Percentiles rank a stretch among this genome's conserved stretches.
Evolutionary conservation across 305 asterid species (phyloP).

Genomic region (Fraxinus albicans): DNA sequence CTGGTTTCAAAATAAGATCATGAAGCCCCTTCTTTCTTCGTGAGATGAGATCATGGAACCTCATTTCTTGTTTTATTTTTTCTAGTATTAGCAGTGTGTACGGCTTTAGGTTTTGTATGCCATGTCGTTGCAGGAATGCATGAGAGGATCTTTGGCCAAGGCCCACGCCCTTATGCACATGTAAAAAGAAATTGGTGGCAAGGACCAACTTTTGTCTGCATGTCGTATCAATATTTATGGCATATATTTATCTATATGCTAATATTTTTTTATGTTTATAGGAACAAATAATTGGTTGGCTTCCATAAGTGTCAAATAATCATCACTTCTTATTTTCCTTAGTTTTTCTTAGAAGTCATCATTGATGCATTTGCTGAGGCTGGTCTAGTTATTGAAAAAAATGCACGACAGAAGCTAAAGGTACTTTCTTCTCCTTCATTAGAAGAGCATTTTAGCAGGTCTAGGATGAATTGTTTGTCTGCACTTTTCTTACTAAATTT

Average conservation of each 20-base stretch:
- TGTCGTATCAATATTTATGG: conserved; percentile 66
- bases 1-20: background rate
- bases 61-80: background rate
- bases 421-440: conserved; percentile 31
- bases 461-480: background rate
- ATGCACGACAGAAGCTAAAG: conserved; percentile 62
- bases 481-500: background rate
- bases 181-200: conserved; percentile 75
- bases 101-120: background rate
- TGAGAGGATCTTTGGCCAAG: conserved; percentile 70
- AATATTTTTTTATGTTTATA: conserved; percentile 4
- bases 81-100: background rate
- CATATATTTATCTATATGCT: conserved; percentile 11
- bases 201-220: conserved; percentile 73
- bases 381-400: conserved; percentile 75
- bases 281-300: conserved; percentile 5
- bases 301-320: background rate
- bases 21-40: background rate
- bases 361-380: conserved; percentile 78
- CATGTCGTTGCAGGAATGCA: conserved; percentile 56
- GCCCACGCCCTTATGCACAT: conserved; percentile 79
- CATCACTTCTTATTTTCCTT: conserved; percentile 37
- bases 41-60: conserved; percentile 9
- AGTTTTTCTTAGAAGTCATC: conserved; percentile 69
- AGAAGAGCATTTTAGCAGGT: background rate